Percentiles rank a stretch among this genome's conserved stretches.
Conservation (phyloP, 148 eudicot genomes). For the Rhododendron simsii region DNA sequence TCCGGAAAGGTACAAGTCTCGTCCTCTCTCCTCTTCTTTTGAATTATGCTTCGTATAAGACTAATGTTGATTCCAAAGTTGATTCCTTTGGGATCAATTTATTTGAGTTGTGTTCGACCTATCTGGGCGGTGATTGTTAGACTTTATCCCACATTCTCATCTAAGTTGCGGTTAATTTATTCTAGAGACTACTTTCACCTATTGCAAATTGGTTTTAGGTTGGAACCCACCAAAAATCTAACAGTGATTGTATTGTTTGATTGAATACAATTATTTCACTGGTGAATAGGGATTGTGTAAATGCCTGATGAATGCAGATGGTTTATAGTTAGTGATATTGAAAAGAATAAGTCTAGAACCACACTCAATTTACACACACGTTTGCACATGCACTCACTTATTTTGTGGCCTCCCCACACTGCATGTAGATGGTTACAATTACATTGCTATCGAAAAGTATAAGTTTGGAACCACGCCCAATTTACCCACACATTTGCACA, state of each 20-base stretch:
- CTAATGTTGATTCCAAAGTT: neutral
- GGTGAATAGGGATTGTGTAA: neutral
- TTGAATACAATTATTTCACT: neutral
- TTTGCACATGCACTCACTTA: no score
- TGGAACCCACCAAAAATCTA: neutral
- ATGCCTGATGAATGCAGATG: neutral
- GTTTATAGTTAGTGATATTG: neutral
- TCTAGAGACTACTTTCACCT: no score
- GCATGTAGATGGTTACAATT: no score
- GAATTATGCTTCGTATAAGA: neutral
- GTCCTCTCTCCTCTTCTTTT: neutral
- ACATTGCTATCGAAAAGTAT: neutral
- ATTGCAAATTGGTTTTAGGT: neutral
- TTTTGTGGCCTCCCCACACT: no score
- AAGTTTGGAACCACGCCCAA: neutral
- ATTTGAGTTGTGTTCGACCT: neutral
- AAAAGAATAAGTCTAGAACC: neutral
- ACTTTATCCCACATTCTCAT: no score
- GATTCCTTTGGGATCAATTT: neutral
- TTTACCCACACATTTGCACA: neutral
- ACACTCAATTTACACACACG: neutral
- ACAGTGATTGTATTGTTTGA: neutral
- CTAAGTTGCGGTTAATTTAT: no score
- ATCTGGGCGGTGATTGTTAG: no score
- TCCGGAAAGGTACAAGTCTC: slow-evolving; percentile 54